A percentile compares a stretch with the other conserved stretches of the same genome.
phyloP scores from a whole-genome alignment of 2,329 filamentous ascomycete species.

The Botrytis hyacinthi region DNA sequence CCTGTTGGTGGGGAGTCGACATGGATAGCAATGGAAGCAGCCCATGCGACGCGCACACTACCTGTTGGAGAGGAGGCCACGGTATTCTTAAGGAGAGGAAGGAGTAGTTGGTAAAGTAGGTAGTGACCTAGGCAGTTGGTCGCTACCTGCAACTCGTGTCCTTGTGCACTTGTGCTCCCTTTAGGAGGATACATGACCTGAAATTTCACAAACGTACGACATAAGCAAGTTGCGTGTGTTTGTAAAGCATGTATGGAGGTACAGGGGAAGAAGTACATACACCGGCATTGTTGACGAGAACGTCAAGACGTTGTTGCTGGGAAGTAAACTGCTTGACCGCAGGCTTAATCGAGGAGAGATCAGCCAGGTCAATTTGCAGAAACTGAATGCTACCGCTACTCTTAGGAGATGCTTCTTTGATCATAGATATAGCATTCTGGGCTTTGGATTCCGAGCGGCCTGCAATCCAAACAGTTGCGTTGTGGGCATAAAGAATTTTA shows the following conservation, averaged over 20 bases:
- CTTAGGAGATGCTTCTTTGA: background rate
- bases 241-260: background rate
- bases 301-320: slow-evolving; percentile 8
- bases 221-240: no score
- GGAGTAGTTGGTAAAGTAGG: slow-evolving; percentile 40
- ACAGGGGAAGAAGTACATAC: background rate
- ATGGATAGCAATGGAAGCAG: slow-evolving; percentile 24
- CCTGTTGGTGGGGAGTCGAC: no score
- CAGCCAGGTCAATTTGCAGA: background rate
- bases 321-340: slow-evolving; percentile 1
- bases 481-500: background rate
- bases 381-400: background rate
- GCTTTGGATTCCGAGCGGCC: background rate
- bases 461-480: slow-evolving; percentile 3
- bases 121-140: slow-evolving; percentile 41
- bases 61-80: no score
- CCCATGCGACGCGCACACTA: background rate
- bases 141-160: slow-evolving; percentile 35
- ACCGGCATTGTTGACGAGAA: slow-evolving; percentile 11
- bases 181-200: slow-evolving; percentile 38
- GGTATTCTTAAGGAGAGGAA: slow-evolving; percentile 24
- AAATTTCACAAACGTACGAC: background rate
- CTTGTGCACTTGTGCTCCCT: slow-evolving; percentile 35
- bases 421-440: background rate
- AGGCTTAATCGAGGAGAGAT: background rate